Conservation (phyloP, 2,329 filamentous ascomycete genomes). For the Pseudogymnoascus sp. region DNA sequence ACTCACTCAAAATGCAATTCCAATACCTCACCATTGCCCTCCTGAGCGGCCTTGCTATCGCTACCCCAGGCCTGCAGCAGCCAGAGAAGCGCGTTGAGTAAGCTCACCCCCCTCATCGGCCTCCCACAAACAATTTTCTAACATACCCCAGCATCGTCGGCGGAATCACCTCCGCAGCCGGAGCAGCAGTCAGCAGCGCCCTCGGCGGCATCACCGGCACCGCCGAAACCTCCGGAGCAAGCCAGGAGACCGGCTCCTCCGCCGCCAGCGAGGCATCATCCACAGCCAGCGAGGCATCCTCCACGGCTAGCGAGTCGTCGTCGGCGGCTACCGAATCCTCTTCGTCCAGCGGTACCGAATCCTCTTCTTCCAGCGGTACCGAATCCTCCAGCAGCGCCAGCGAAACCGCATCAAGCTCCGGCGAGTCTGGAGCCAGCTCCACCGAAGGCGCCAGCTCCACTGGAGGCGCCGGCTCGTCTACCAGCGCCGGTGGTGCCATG, state of each 20-base stretch:
- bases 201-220: background rate
- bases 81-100: background rate
- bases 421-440: background rate
- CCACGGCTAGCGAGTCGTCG: background rate
- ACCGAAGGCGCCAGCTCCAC: background rate
- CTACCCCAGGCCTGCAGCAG: background rate
- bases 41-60: background rate
- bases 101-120: background rate
- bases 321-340: background rate
- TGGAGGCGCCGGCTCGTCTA: background rate
- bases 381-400: background rate
- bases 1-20: conserved; percentile 5
- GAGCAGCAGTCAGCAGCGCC: background rate
- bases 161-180: background rate
- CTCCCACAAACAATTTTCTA: background rate
- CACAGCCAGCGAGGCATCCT: background rate
- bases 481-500: background rate
- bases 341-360: background rate
- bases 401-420: background rate
- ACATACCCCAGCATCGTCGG: background rate
- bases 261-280: background rate
- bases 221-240: background rate
- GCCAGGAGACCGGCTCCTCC: background rate
- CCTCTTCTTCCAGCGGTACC: background rate
- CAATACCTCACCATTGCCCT: background rate